phyloP scores from a whole-genome alignment of 2,329 filamentous ascomycete species.

The Cryphonectria nitschkei region DNA sequence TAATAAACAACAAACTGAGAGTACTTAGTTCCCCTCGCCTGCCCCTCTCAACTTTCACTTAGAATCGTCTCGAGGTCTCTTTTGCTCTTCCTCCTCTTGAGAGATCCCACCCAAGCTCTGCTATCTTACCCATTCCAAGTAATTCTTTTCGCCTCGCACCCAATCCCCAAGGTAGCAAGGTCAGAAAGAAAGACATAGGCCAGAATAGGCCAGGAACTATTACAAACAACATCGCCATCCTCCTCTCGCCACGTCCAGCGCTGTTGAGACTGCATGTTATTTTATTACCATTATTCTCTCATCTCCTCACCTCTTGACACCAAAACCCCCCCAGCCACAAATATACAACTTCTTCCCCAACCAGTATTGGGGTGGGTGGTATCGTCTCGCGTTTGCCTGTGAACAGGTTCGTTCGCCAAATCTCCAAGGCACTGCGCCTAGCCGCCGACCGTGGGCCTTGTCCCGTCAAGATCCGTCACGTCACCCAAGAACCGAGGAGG shows the following conservation, averaged over 20 bases:
- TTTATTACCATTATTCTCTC: background rate
- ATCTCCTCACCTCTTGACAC: background rate
- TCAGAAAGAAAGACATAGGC: background rate
- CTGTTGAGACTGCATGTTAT: background rate
- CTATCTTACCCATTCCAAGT: background rate
- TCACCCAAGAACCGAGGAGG: slow-evolving; percentile 1
- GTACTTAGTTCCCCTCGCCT: slow-evolving; percentile 1
- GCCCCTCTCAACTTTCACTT: background rate
- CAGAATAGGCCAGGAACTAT: background rate
- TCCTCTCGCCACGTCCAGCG: background rate
- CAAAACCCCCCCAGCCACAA: background rate
- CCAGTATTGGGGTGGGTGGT: background rate
- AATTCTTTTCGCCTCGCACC: background rate
- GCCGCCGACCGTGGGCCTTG: slow-evolving; percentile 12
- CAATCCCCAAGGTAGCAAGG: background rate
- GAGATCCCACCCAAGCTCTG: background rate
- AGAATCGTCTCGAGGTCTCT: background rate
- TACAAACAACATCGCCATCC: background rate
- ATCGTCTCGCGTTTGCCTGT: background rate
- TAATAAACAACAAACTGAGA: background rate
- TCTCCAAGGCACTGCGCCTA: slow-evolving; percentile 10
- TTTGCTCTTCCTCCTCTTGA: background rate
- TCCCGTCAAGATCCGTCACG: slow-evolving; percentile 10
- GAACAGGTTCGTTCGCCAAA: slow-evolving; percentile 2
- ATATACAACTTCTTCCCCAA: background rate